Evolutionary conservation across 192 early-diverging fungal species (phyloP).

Genomic region (Coemansia sp.): DNA sequence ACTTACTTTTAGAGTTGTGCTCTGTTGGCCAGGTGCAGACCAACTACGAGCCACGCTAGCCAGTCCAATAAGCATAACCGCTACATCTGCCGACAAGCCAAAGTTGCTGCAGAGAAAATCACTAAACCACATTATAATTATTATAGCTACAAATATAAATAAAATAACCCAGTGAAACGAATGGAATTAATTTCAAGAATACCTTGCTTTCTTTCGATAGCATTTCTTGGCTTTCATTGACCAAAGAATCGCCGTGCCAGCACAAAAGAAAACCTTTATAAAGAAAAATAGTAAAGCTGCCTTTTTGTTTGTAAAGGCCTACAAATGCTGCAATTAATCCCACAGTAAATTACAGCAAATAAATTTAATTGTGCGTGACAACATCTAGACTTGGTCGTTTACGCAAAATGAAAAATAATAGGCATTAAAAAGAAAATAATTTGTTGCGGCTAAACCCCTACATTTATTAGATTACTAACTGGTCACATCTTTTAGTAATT

Average conservation of each 20-base stretch:
- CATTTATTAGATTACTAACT: too few relatives aligned
- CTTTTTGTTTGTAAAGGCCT: neutral
- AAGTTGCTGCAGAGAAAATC: neutral
- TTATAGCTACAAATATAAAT: neutral
- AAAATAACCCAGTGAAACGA: neutral
- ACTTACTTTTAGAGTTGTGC: neutral
- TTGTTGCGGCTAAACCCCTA: too few relatives aligned
- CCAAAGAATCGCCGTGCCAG: neutral
- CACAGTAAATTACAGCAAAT: too few relatives aligned
- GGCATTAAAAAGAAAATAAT: too few relatives aligned
- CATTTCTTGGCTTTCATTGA: neutral
- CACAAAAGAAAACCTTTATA: neutral
- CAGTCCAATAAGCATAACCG: neutral
- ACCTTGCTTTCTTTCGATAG: neutral
- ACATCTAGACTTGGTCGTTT: too few relatives aligned
- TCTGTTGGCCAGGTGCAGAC: neutral
- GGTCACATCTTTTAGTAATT: too few relatives aligned
- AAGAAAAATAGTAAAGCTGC: neutral
- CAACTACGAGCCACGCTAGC: neutral
- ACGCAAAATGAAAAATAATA: too few relatives aligned
- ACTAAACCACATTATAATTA: neutral
- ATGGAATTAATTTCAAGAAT: neutral
- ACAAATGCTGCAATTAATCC: neutral
- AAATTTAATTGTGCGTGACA: too few relatives aligned
- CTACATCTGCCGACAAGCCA: neutral